Conservation (phyloP, 257 asterid species). For the Salvia miltiorrhiza region DNA sequence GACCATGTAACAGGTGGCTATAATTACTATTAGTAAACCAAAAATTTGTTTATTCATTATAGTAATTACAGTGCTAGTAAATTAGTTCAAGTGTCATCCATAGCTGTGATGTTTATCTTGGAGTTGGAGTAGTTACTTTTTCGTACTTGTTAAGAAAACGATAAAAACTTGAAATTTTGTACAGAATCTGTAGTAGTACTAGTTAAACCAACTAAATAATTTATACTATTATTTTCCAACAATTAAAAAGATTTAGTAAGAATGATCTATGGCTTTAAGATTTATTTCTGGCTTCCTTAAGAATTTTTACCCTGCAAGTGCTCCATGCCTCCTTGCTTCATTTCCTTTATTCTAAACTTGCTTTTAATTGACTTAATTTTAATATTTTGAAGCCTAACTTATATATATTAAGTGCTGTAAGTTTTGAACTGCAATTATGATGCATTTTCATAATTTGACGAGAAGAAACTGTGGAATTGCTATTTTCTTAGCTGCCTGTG, state of each 20-base stretch:
- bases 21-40: too few relatives aligned
- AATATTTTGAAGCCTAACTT: not conserved
- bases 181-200: not conserved
- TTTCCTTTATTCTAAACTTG: not conserved
- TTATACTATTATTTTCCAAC: too few relatives aligned
- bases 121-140: not conserved
- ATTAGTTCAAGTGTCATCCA: not conserved
- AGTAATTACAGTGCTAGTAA: not conserved
- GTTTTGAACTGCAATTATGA: too few relatives aligned
- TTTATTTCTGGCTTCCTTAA: not conserved
- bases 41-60: not conserved
- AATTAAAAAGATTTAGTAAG: too few relatives aligned
- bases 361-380: not conserved
- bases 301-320: not conserved
- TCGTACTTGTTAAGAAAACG: not conserved
- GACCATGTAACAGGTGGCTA: not conserved
- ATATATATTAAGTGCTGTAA: not conserved
- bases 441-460: not conserved
- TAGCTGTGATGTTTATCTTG: not conserved
- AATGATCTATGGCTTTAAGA: not conserved
- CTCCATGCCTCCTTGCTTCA: not conserved
- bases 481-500: not conserved
- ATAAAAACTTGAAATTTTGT: not conserved
- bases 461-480: not conserved
- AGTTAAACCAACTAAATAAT: not conserved